Conservation (phyloP, 1,284 basidiomycete species). For the Neolentinus lepideus region DNA sequence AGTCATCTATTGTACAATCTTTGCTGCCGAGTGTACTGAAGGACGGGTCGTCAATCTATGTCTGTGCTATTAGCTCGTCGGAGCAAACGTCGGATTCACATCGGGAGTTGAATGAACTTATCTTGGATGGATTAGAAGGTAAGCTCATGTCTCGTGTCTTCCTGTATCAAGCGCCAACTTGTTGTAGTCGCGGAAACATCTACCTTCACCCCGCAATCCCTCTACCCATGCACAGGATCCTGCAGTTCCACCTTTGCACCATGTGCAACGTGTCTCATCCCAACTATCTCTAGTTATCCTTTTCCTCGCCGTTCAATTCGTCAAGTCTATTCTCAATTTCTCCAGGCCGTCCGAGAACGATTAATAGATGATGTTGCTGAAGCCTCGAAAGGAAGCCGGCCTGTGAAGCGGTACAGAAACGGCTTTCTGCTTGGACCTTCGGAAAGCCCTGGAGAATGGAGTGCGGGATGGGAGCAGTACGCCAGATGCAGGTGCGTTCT, state of each 20-base stretch:
- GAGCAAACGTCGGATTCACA: conserved; percentile 22
- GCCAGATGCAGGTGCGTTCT: conserved; percentile 33
- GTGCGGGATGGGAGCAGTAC: conserved; percentile 51
- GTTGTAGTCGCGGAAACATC: conserved; percentile 30
- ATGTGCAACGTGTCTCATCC: conserved; percentile 32
- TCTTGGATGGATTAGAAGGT: conserved; percentile 25
- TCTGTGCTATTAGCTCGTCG: conserved; percentile 42
- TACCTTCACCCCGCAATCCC: conserved; percentile 35
- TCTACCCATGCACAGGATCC: conserved; percentile 45
- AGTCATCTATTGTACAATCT: conserved; percentile 33
- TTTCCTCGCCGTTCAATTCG: conserved; percentile 41
- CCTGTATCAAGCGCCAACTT: conserved; percentile 21
- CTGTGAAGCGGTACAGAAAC: conserved; percentile 36
- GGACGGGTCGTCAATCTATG: conserved; percentile 37
- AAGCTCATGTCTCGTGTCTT: too few species aligned
- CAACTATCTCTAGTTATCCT: conserved; percentile 6
- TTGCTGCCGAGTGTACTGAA: conserved; percentile 40
- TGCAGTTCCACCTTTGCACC: conserved; percentile 34
- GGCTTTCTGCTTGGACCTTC: conserved; percentile 52
- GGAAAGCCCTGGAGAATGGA: conserved; percentile 46
- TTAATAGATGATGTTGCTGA: conserved; percentile 53
- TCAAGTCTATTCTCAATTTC: conserved; percentile 33
- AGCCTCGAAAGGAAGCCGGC: conserved; percentile 20
- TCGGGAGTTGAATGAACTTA: conserved; percentile 23
- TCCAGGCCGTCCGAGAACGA: conserved; percentile 37